Conservation (phyloP, 148 eudicot genomes). For the Rheum nobile region DNA sequence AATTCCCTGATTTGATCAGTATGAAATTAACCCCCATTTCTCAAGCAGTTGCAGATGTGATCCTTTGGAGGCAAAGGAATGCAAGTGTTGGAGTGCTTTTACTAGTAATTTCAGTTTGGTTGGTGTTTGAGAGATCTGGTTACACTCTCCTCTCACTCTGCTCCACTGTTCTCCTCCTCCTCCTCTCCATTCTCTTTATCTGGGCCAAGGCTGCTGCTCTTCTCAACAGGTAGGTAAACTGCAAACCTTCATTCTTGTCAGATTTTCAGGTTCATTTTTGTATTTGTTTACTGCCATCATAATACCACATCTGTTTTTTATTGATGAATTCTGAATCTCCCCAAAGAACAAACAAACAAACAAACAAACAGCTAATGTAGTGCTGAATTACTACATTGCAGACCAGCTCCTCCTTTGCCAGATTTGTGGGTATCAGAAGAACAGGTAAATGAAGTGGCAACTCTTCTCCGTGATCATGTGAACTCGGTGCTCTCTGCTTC, state of each 20-base stretch:
- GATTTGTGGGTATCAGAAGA: slow-evolving; percentile 63
- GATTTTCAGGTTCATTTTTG: background rate
- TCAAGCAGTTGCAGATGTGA: slow-evolving; percentile 78
- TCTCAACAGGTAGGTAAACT: slow-evolving; percentile 47
- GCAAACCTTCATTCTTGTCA: background rate
- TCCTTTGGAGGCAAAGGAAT: slow-evolving; percentile 63
- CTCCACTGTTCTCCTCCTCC: slow-evolving; percentile 68
- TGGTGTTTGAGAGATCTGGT: slow-evolving; percentile 75
- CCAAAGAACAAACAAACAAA: too few species aligned
- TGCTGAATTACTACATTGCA: slow-evolving; percentile 14
- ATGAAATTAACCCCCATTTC: too few species aligned
- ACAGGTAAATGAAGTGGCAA: slow-evolving; percentile 29
- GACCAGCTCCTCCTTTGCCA: slow-evolving; percentile 87
- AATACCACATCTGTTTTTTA: too few species aligned
- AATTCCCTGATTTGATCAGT: background rate
- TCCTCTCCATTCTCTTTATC: slow-evolving; percentile 58
- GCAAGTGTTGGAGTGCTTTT: slow-evolving; percentile 31
- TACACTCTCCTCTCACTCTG: slow-evolving; percentile 54
- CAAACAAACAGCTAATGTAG: background rate
- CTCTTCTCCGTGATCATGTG: slow-evolving; percentile 24
- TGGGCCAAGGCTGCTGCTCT: slow-evolving; percentile 93
- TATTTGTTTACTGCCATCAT: too few species aligned
- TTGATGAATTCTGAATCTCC: too few species aligned
- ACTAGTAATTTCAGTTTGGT: slow-evolving; percentile 41
- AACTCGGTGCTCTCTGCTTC: slow-evolving; percentile 36